These are phyloP conservation scores for Hansenula sp. DNA, from an alignment of 1,139 yeast species.

Conservation along the genomic window DNA sequence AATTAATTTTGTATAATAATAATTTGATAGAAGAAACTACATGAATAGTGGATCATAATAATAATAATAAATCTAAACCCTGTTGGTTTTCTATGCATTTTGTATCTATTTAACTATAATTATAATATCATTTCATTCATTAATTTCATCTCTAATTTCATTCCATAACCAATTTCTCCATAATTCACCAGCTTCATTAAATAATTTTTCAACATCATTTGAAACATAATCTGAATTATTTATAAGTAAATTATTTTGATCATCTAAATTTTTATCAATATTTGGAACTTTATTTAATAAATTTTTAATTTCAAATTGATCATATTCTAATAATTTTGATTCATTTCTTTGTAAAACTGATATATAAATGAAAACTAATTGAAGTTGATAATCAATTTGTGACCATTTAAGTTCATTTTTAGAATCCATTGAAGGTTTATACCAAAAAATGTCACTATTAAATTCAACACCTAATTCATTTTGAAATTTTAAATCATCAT, in stretches of 20 bases:
- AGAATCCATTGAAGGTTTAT: constrained; percentile 12
- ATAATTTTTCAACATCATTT: constrained; percentile 61
- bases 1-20: too few relatives aligned
- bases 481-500: constrained; percentile 23
- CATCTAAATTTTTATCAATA: not conserved
- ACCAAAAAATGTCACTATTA: constrained; percentile 21
- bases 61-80: too few relatives aligned
- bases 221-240: constrained; percentile 39
- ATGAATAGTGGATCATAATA: too few relatives aligned
- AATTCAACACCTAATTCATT: constrained; percentile 7
- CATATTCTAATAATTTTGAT: constrained; percentile 74
- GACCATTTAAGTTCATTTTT: constrained; percentile 37
- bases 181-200: constrained; percentile 78
- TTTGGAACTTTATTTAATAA: constrained; percentile 53
- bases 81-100: not conserved
- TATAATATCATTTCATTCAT: constrained; percentile 10
- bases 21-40: too few relatives aligned
- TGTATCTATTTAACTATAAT: not conserved
- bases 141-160: constrained; percentile 48
- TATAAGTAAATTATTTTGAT: constrained; percentile 29
- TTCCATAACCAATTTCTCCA: constrained; percentile 87
- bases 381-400: constrained; percentile 70
- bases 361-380: constrained; percentile 69
- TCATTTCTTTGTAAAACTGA: constrained; percentile 81
- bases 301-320: constrained; percentile 85